Percentiles rank a stretch among this genome's conserved stretches.
Evolutionary conservation across 441 rosid genomes (phyloP).

Genomic region (Bruguiera hainesii): DNA sequence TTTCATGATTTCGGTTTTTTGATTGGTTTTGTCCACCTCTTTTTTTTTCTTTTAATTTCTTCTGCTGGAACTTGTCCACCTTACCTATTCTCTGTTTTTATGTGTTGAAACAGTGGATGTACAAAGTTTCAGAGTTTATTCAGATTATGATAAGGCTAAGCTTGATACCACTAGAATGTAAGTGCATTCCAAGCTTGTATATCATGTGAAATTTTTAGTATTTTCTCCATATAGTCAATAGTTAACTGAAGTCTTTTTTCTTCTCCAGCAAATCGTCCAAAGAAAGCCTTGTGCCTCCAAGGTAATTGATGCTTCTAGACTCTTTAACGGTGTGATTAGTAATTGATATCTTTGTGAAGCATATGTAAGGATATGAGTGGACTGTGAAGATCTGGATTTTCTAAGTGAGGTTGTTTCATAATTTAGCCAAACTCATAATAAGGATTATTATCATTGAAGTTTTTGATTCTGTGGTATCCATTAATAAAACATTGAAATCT

Average conservation of each 20-base stretch:
- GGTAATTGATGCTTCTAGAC: slow-evolving; percentile 20
- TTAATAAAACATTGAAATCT: not conserved
- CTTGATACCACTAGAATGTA: slow-evolving; percentile 32
- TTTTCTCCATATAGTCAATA: not conserved
- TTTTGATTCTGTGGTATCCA: not conserved
- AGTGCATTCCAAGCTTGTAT: slow-evolving; percentile 24
- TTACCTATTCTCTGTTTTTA: not conserved
- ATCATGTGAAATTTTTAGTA: not conserved
- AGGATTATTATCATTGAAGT: not conserved
- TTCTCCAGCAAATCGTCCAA: slow-evolving; percentile 23
- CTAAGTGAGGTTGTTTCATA: not conserved
- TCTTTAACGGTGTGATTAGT: not conserved
- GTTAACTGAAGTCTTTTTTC: not conserved
- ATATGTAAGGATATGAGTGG: not conserved
- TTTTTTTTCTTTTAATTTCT: not conserved
- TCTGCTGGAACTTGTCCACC: too few relatives aligned
- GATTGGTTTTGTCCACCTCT: not conserved
- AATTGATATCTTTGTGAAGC: not conserved
- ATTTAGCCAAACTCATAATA: not conserved
- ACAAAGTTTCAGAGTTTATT: slow-evolving; percentile 44
- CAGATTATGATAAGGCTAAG: slow-evolving; percentile 40
- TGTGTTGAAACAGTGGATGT: slow-evolving; percentile 30
- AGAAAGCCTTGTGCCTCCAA: slow-evolving; percentile 27
- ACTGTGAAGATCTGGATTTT: not conserved
- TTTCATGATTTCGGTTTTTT: slow-evolving; percentile 7